phyloP scores from a whole-genome alignment of 2,329 filamentous ascomycete genomes.

The Ascochyta rabiei region DNA sequence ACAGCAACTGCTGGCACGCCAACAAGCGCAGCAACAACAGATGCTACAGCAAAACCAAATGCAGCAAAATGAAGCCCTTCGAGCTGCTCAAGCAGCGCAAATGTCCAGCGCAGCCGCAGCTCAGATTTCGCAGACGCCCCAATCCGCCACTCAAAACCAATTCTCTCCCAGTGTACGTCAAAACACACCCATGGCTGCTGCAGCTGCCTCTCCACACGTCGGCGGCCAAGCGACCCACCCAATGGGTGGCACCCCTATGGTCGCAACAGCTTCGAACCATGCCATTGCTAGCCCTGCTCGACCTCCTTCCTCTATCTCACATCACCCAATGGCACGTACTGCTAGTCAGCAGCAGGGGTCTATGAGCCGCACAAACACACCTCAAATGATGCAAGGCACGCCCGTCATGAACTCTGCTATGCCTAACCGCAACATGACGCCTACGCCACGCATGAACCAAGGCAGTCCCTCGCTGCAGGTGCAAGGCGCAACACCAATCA shows the following conservation, averaged over 20 bases:
- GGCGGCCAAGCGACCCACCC: constrained; percentile 41
- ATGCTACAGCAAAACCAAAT: constrained; percentile 41
- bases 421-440: constrained; percentile 48
- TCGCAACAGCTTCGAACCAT: constrained; percentile 45
- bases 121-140: constrained; percentile 52
- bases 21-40: constrained; percentile 45
- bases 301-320: constrained; percentile 47
- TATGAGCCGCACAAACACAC: constrained; percentile 47
- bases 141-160: constrained; percentile 62
- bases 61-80: constrained; percentile 39
- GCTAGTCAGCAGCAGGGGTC: constrained; percentile 46
- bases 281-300: constrained; percentile 47
- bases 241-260: constrained; percentile 55
- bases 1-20: constrained; percentile 58
- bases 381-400: constrained; percentile 47
- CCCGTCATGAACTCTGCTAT: constrained; percentile 47
- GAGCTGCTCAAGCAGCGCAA: constrained; percentile 47
- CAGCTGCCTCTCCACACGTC: constrained; percentile 51
- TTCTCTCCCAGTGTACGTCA: constrained; percentile 65
- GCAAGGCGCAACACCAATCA: constrained; percentile 45
- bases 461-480: constrained; percentile 44
- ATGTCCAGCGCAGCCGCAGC: constrained; percentile 31
- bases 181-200: constrained; percentile 52
- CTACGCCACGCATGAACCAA: constrained; percentile 48
- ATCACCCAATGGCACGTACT: constrained; percentile 47